phyloP scores from a whole-genome alignment of 129 eudicot genomes.

The Solidago caesia region DNA sequence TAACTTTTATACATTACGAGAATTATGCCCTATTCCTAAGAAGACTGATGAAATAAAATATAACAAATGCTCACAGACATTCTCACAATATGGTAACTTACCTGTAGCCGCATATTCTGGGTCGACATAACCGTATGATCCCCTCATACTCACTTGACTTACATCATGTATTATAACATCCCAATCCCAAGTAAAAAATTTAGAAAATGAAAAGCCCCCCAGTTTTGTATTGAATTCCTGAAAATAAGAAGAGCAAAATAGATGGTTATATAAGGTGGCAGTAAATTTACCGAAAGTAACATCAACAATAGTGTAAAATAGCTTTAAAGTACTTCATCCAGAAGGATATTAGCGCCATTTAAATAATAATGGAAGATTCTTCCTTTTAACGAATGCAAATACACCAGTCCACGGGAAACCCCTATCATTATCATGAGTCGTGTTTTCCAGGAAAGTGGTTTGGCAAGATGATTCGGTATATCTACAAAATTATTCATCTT shows the following conservation, averaged over 20 bases:
- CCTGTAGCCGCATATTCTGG: not conserved
- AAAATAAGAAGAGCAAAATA: not conserved
- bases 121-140: not conserved
- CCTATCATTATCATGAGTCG: conserved; percentile 31
- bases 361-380: conserved; percentile 19
- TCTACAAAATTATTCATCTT: not conserved
- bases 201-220: conserved; percentile 1
- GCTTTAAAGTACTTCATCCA: conserved; percentile 25
- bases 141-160: not conserved
- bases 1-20: no score
- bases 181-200: no score
- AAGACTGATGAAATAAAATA: no score
- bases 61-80: no score
- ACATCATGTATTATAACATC: no score
- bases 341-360: conserved; percentile 16
- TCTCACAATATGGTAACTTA: not conserved
- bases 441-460: conserved; percentile 35
- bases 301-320: no score
- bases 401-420: conserved; percentile 31
- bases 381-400: conserved; percentile 22
- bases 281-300: not conserved
- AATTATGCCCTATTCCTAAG: no score
- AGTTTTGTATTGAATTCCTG: conserved; percentile 39
- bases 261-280: no score
- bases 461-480: conserved; percentile 3